These are phyloP conservation scores for Gynandropsis gynandra DNA, from an alignment of 345 rosid genomes.

Conservation along the genomic window DNA sequence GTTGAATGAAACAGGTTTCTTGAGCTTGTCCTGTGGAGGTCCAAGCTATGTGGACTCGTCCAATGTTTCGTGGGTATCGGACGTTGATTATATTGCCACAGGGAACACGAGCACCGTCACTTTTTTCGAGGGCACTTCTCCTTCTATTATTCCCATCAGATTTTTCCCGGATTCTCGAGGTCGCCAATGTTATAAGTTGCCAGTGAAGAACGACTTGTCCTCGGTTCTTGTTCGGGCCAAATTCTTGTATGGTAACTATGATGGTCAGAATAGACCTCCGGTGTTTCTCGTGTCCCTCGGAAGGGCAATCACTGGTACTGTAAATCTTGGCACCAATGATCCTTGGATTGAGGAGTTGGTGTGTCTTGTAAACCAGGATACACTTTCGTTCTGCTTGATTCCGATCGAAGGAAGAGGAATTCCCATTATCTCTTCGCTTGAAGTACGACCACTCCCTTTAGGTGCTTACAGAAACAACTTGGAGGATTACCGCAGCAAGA, in stretches of 20 bases:
- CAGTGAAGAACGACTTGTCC: conserved; percentile 48
- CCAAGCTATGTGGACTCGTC: conserved; percentile 39
- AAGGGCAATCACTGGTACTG: conserved; percentile 45
- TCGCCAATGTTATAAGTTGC: conserved; percentile 54
- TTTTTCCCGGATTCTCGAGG: conserved; percentile 48
- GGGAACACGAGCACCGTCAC: conserved; percentile 48
- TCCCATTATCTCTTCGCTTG: conserved; percentile 75
- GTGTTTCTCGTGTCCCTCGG: conserved; percentile 63
- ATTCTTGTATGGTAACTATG: conserved; percentile 74
- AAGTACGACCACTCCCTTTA: conserved; percentile 69
- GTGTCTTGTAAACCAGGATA: conserved; percentile 49
- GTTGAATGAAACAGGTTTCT: conserved; percentile 49
- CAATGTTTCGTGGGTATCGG: conserved; percentile 64
- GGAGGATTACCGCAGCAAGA: conserved; percentile 31
- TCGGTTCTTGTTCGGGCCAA: conserved; percentile 59
- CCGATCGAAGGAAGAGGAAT: conserved; percentile 41
- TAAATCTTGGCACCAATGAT: conserved; percentile 54
- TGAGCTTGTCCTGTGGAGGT: conserved; percentile 82
- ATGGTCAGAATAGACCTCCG: conserved; percentile 56
- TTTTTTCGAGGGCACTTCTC: conserved; percentile 31
- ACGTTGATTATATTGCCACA: conserved; percentile 39
- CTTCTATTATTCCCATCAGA: conserved; percentile 37
- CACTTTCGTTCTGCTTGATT: conserved; percentile 47
- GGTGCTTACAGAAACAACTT: conserved; percentile 53
- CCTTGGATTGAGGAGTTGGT: conserved; percentile 80